Conservation (phyloP, 2,329 filamentous ascomycete genomes). For the Colletotrichum tanaceti region DNA sequence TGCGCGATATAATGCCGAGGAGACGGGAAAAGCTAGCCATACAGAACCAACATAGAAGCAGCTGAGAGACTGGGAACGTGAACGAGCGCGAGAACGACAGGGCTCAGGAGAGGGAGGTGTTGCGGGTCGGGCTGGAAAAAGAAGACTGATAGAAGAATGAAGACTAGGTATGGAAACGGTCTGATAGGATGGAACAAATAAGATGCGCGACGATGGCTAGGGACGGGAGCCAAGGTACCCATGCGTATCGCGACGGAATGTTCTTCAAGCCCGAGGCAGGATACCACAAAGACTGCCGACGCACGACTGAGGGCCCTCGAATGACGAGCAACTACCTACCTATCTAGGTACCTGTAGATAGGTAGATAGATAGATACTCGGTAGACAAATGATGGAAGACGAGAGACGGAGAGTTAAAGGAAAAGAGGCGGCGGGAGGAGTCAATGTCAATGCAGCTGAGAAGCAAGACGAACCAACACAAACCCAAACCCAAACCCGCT, state of each 20-base stretch:
- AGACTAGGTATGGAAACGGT: conserved; percentile 13
- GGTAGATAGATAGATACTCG: not conserved
- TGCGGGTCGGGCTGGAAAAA: not conserved
- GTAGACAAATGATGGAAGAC: not conserved
- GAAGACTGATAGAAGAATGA: too few species aligned
- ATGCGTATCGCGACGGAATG: not conserved
- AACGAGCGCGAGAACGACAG: conserved; percentile 20
- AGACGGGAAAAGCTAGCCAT: not conserved
- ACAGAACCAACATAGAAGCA: conserved; percentile 11
- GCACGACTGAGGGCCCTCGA: not conserved
- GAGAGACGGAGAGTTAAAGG: not conserved
- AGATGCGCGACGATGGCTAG: conserved; percentile 27
- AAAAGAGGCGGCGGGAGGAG: conserved; percentile 30
- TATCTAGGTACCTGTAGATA: too few species aligned
- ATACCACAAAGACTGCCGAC: not conserved
- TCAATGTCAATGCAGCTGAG: conserved; percentile 19
- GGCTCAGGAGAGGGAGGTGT: conserved; percentile 9
- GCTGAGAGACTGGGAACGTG: conserved; percentile 22
- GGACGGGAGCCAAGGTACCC: not conserved
- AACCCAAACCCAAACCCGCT: not conserved
- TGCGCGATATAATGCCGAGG: conserved; percentile 18
- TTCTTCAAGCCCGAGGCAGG: conserved; percentile 13
- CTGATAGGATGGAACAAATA: conserved; percentile 37
- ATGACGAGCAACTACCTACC: not conserved
- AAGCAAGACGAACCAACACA: conserved; percentile 15